These are phyloP conservation scores for Papiliotrema flavescens DNA, from an alignment of 1,284 basidiomycete species.

Conservation along the genomic window DNA sequence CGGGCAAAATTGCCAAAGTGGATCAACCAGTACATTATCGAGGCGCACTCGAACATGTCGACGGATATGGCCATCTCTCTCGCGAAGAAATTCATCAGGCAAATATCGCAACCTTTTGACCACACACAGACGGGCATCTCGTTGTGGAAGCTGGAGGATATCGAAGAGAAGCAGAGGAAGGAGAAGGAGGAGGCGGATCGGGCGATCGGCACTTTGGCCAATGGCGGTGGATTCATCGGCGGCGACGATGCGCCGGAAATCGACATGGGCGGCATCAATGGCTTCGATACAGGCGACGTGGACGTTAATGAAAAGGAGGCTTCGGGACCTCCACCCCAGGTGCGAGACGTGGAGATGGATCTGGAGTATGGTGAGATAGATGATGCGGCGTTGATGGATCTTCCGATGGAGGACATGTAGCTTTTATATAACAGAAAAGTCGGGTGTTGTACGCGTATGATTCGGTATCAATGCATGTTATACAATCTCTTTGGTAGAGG, in stretches of 20 bases:
- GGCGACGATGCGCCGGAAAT: neutral
- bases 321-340: neutral
- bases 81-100: constrained; percentile 94
- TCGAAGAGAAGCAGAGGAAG: constrained; percentile 40
- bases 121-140: constrained; percentile 93
- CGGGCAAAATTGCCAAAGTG: constrained; percentile 94
- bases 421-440: neutral
- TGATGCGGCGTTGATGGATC: constrained; percentile 38
- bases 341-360: constrained; percentile 20
- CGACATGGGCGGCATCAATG: constrained; percentile 3
- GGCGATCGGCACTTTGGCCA: constrained; percentile 9
- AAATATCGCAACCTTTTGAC: constrained; percentile 94
- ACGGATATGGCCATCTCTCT: constrained; percentile 97
- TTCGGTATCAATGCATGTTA: neutral
- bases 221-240: constrained; percentile 7
- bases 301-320: neutral
- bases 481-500: neutral
- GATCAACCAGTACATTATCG: constrained; percentile 99
- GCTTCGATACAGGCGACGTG: constrained; percentile 4
- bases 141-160: constrained; percentile 70
- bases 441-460: neutral
- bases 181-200: constrained; percentile 38
- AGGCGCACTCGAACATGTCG: constrained; percentile 93
- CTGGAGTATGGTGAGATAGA: constrained; percentile 32
- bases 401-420: constrained; percentile 18